Base-by-base conservation (phyloP, 2,329 filamentous ascomycete species). In the Pezicula radicicola region DNA sequence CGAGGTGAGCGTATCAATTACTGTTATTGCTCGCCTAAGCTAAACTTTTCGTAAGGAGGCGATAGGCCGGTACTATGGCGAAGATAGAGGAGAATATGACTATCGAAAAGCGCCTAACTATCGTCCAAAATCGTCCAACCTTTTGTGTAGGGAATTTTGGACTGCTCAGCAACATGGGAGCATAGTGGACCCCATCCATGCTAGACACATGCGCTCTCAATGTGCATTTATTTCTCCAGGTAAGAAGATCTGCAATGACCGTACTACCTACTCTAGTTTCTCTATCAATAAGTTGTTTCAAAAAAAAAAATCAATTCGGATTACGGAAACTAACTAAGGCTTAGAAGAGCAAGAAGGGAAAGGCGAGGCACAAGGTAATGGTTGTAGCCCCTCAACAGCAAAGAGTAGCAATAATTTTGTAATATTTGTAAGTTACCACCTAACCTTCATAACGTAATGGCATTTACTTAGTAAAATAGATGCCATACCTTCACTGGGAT, bases 401-500 rank as follows among this genome's bases (percentile, higher is more conserved):
- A 21, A 37, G 12, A 37, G 13, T 16, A 37, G 3, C 13, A 13
- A 37, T 13, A 37, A 37, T 16, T 13, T 37, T 37, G 35, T 16
- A 3, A 13, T 37, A 37, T 37, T 13, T 37, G 35, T 37, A 6
- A 37, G 35, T 6, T 37, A 37, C 13, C 6, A 37, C 3, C 35
- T 3, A 21, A 37, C 6, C 6, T 13, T 6, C 3, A 37, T 37
- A 16, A 3, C 6, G 3, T 37, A 13, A 3, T 13, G 3, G 35
- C 35, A 37, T 13, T 37, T 6, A 16, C 13, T 37, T 13, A 37
- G 3, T 6, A 3, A 13, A 6, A 3, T 43, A 65, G 63, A 58
- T 66, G 56, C 62, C 63, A 5, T 64, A 63, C 46, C 51, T 66
- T 4, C 62, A 65, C 37, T 66, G 63, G 63, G 62, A 64, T 47